A percentile compares a stretch with the other conserved stretches of the same genome.
phyloP scores from a whole-genome alignment of 148 eudicot genomes.

The Simmondsia chinensis region DNA sequence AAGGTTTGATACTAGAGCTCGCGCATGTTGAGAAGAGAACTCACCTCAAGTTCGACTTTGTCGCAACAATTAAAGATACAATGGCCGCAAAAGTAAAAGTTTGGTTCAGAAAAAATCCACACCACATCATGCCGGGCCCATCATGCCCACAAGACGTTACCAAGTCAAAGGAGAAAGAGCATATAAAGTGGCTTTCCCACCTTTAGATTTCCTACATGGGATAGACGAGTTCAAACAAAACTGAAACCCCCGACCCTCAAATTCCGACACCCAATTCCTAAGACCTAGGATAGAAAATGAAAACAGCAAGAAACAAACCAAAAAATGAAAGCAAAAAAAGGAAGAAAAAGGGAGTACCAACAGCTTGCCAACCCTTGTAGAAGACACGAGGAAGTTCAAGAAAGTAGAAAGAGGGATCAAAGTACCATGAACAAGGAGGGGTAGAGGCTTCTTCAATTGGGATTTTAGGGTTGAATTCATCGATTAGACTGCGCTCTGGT shows the following conservation, averaged over 20 bases:
- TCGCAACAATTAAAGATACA: too few relatives aligned
- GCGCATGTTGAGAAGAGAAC: too few relatives aligned
- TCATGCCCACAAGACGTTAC: neutral
- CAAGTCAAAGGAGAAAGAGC: conserved; percentile 2
- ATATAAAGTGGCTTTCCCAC: too few relatives aligned
- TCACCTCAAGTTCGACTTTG: too few relatives aligned
- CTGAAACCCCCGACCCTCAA: too few relatives aligned
- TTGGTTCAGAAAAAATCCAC: too few relatives aligned
- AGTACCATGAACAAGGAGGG: conserved; percentile 91
- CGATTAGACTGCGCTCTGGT: conserved; percentile 20
- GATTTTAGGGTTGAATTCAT: conserved; percentile 64
- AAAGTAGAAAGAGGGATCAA: conserved; percentile 51
- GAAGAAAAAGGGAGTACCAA: conserved; percentile 33
- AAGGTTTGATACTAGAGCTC: too few relatives aligned
- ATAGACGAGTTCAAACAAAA: too few relatives aligned
- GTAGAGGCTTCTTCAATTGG: conserved; percentile 73
- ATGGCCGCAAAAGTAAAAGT: too few relatives aligned
- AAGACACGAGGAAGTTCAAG: conserved; percentile 71
- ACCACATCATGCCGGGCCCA: too few relatives aligned
- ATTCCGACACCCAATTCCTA: too few relatives aligned
- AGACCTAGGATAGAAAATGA: neutral
- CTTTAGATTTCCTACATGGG: too few relatives aligned
- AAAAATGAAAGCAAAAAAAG: neutral
- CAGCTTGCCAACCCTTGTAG: conserved; percentile 79
- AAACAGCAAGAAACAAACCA: neutral